These are phyloP conservation scores for Prunus armeniaca DNA, from an alignment of 306 rosid species.

Conservation along the genomic window DNA sequence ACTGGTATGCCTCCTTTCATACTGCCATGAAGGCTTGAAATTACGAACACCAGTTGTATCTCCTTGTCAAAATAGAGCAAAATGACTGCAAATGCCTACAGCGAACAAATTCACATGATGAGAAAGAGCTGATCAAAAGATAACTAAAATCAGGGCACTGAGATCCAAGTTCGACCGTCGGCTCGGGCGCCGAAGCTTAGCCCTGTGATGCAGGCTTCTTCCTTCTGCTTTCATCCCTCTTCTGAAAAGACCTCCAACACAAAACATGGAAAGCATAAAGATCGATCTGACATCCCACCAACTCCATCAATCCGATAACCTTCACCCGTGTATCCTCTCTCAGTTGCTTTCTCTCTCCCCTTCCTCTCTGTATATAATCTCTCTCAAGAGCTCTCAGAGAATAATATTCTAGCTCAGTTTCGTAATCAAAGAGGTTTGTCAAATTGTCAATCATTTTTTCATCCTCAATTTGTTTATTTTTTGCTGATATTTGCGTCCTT, in stretches of 20 bases:
- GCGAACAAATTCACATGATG: not conserved
- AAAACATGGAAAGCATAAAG: constrained; percentile 20
- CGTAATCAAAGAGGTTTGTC: too few relatives aligned
- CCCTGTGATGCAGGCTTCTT: constrained; percentile 10
- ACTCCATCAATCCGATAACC: too few relatives aligned
- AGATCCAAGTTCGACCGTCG: constrained; percentile 31
- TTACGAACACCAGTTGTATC: constrained; percentile 1
- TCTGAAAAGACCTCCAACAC: constrained; percentile 18
- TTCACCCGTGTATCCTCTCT: too few relatives aligned
- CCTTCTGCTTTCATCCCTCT: constrained; percentile 9
- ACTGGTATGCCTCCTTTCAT: constrained; percentile 42
- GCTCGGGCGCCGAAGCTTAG: constrained; percentile 41
- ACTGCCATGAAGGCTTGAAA: constrained; percentile 27
- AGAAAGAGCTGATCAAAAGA: too few relatives aligned
- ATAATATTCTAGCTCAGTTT: too few relatives aligned
- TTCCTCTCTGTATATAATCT: too few relatives aligned
- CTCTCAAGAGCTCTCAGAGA: too few relatives aligned
- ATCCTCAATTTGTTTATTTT: too few relatives aligned
- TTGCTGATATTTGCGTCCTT: too few relatives aligned
- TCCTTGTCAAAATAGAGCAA: not conserved
- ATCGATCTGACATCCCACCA: not conserved
- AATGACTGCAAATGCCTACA: not conserved
- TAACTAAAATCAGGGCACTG: not conserved
- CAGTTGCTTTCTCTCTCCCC: too few relatives aligned
- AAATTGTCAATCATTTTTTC: too few relatives aligned